phyloP scores from a whole-genome alignment of 202 grass and related monocot genomes.

The Digitaria exilis region DNA sequence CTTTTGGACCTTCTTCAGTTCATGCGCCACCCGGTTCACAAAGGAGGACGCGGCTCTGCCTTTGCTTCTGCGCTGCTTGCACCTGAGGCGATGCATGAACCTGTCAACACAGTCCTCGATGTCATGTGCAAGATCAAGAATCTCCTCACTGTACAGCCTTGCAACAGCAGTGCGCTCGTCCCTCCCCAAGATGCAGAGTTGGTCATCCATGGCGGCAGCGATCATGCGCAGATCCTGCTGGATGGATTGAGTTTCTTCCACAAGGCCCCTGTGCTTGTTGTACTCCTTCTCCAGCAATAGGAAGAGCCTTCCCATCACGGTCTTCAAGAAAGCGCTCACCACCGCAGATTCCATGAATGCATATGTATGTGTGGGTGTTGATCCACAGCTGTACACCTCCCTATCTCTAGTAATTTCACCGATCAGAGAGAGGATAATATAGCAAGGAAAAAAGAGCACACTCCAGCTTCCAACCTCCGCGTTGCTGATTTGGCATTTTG shows the following conservation, averaged over 20 bases:
- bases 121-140: conserved; percentile 32
- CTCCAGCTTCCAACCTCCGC: not conserved
- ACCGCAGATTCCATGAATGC: conserved; percentile 28
- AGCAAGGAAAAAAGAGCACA: not conserved
- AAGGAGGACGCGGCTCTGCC: not conserved
- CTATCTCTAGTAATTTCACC: no score
- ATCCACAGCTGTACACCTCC: not conserved
- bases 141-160: conserved; percentile 14
- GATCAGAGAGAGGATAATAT: not conserved
- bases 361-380: not conserved
- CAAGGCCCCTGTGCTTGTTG: conserved; percentile 18
- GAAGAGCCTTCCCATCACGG: conserved; percentile 43
- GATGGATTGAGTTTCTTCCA: conserved; percentile 5
- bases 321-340: conserved; percentile 25
- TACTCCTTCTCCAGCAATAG: conserved; percentile 28
- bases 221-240: conserved; percentile 43
- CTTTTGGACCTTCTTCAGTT: conserved; percentile 26
- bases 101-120: conserved; percentile 45
- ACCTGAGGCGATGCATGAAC: conserved; percentile 29
- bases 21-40: not conserved
- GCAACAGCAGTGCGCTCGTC: not conserved
- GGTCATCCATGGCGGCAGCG: conserved; percentile 43
- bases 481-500: not conserved
- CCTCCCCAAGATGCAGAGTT: not conserved
- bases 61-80: not conserved